Conservation (phyloP, 2,329 filamentous ascomycete genomes). For the Diaporthe helianthi region DNA sequence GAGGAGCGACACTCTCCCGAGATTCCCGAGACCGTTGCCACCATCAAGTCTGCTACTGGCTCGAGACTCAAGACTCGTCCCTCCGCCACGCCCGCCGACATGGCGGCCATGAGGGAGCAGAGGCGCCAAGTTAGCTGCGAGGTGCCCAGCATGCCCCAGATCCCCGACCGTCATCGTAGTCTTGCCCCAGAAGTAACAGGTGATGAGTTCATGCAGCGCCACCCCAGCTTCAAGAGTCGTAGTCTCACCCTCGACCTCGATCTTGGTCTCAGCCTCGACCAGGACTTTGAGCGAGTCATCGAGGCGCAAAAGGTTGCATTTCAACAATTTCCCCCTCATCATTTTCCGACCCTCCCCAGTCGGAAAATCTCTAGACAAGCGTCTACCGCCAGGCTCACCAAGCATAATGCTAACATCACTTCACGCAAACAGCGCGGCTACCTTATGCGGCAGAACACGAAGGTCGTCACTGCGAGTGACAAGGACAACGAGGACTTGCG, state of each 20-base stretch:
- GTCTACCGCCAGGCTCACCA: constrained; percentile 44
- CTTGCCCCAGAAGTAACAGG: constrained; percentile 42
- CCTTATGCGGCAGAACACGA: constrained; percentile 98
- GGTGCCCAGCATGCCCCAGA: constrained; percentile 63
- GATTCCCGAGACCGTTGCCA: constrained; percentile 83
- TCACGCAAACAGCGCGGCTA: constrained; percentile 87
- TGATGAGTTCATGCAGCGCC: constrained; percentile 61
- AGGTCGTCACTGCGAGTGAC: constrained; percentile 91
- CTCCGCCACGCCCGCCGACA: constrained; percentile 85
- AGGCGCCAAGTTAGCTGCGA: constrained; percentile 85
- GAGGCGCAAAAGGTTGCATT: constrained; percentile 93
- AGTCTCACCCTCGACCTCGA: constrained; percentile 85
- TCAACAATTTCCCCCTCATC: constrained; percentile 41
- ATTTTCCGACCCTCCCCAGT: constrained; percentile 24
- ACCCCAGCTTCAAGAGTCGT: constrained; percentile 79
- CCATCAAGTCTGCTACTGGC: constrained; percentile 82
- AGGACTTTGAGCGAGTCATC: constrained; percentile 94
- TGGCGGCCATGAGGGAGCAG: constrained; percentile 83
- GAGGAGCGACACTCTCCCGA: constrained; percentile 61
- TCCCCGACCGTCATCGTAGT: constrained; percentile 66
- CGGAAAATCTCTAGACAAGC: constrained; percentile 51
- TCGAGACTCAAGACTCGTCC: constrained; percentile 88
- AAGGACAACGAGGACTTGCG: constrained; percentile 65
- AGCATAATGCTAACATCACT: constrained; percentile 64
- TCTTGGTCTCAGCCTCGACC: constrained; percentile 83